Base-by-base conservation (phyloP, 2,329 filamentous ascomycete species). In the Aspergillus sp. region DNA sequence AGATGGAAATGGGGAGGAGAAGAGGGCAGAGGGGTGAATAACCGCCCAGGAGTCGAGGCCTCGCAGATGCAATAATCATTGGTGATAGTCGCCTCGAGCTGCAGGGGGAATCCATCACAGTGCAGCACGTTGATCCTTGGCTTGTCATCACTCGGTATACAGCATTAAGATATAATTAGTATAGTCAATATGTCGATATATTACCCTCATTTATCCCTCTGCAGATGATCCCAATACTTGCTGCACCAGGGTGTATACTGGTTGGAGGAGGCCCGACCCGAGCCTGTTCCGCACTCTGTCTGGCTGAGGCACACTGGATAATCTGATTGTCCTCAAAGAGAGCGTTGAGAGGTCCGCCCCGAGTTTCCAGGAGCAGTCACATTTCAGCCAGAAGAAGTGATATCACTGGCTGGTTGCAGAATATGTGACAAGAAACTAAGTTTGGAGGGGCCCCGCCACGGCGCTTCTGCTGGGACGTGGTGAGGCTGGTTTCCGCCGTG, bases 21-120 rank as follows among this genome's bases (percentile, higher is more conserved):
- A 37, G 49, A 34, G 24, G 33, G 17, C 33, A 48, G 44, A 47
- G 41, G 50, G 17, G 24, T 22, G 24, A 57, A 30, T 51, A 52
- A 52, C 53, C 53, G 53, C 53, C 53, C 53, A 50, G 39, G 7
- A 51, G 49, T 51, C 39, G 30, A 34, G 51, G 46, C 41, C 24
- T 27, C 39, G 51, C 51, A 46, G 51, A 53, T 19, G 51, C 51
- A 37, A 22, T n/a, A 34, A 39, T 54, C 34, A 54, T 54, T 54
- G 51, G 51, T 54, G 53, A 55, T 55, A 24, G 27, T 24, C 52
- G 15, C n/a, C 34, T 63, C 58, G 61, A 56, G 55, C 58, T 63
- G 63, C 63, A 64, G 61, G 63, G 58, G 61, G 48, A 30, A 54
- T 59, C 57, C 48, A 61, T 64, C 62, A 64, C 62, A 61, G 54